These are phyloP conservation scores for Pisolithus orientalis DNA, from an alignment of 768 basidiomycete genomes.

Conservation along the genomic window DNA sequence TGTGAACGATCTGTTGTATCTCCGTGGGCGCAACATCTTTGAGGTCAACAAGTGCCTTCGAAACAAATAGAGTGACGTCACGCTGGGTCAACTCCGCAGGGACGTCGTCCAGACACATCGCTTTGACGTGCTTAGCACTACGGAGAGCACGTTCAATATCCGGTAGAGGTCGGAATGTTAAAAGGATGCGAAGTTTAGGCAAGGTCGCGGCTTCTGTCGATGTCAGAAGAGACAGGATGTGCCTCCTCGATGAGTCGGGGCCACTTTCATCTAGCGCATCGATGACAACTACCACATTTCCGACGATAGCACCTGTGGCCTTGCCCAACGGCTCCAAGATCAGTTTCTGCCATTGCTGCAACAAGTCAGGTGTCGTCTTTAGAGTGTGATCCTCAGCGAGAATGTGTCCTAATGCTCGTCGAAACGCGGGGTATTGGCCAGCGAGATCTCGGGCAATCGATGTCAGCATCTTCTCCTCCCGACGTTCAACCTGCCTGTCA, in stretches of 20 bases:
- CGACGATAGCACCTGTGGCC: background rate
- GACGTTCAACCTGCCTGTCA: background rate
- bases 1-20: background rate
- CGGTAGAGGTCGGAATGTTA: background rate
- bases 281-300: conserved; percentile 20
- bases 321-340: background rate
- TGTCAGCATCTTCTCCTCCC: conserved; percentile 3
- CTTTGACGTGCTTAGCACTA: background rate
- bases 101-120: background rate
- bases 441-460: conserved; percentile 9
- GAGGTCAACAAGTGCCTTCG: background rate
- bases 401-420: no score
- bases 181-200: background rate
- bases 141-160: background rate
- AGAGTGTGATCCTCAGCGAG: no score
- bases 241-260: background rate
- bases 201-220: background rate
- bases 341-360: no score
- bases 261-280: conserved; percentile 19
- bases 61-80: background rate
- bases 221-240: background rate
- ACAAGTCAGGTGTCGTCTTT: no score
- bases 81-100: background rate
- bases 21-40: background rate
- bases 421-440: conserved; percentile 1